Base-by-base conservation (phyloP, 345 rosid genomes). In the Pistacia integerrima region DNA sequence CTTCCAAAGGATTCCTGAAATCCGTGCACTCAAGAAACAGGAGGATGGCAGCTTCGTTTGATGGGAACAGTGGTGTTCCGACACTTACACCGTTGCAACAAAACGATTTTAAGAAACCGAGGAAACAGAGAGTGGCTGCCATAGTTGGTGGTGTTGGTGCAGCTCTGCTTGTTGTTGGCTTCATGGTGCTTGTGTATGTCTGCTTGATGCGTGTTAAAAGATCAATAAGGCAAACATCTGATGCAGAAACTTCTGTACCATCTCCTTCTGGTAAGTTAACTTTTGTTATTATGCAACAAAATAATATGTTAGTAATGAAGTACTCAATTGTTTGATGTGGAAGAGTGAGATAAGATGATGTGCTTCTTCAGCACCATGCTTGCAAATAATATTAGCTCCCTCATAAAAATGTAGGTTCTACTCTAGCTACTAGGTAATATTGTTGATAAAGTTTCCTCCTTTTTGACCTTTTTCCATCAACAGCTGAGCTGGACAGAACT, bases 161-260 rank as follows among this genome's bases (percentile, higher is more conserved):
- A 54, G 76, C 83, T 65, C 38, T 82, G 18, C 85, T 87, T 64
- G 87, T 84, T 60, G 18, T 82, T 52, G 33, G 81, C 74, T 68
- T 84, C 25, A 38, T 74, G 69, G 64, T 78, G 28, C 67, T 82
- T 30, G 83, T 86, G 6, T 86, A 78, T 77, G n/a, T 86, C 64
- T 84, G 84, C 81, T 80, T 82, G 81, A 86, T 84, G 84, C 84
- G 78, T 52, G 58, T 78, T 30, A 84, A 71, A 72, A 80, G 76
- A 72, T 30, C 41, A 44, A 66, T 79, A 68, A 77, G 80, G 76
- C 68, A 70, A 78, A 46, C 70, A 11, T 86, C 85, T 2, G 80
- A 80, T 28, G 65, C 81, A 73, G 77, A 65, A 62, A 82, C 89
- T 70, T 86, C 89, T 7, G 62, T 33, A 30, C 79, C 77, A 77